Base-by-base conservation (phyloP, 1,284 basidiomycete species). In the Salmacisia buchloeana region DNA sequence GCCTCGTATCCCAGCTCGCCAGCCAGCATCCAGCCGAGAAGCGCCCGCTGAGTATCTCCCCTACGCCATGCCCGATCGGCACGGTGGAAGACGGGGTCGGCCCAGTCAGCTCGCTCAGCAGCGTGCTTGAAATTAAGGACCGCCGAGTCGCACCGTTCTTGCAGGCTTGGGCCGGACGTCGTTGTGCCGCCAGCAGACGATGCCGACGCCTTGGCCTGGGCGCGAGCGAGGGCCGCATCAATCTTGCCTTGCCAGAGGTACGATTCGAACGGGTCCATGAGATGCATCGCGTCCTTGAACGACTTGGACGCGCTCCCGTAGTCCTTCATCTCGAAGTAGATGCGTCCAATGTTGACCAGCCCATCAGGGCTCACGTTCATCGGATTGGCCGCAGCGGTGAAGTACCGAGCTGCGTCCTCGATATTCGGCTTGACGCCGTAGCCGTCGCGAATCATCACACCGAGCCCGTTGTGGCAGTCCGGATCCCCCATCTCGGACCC, bases 391-490 rank as follows among this genome's bases (percentile, higher is more conserved):
- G 94, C 93, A n/a, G 84, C 83, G 45, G 83, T 83, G 76, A 97
- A 97, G 78, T 89, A 84, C 18, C 73, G 71, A 34, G 87, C 69
- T 0, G 92, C 89, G 76, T 86, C 88, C 9, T 72, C 74, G 9
- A 78, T 38, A 58, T 82, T 74, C 15, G 41, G 62, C 76, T 84
- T 84, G n/a, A 86, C 77, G 67, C 93, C 90, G 18, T 96, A 82
- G 0, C 92, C 94, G 75, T 98, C 93, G 52, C 93, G 85, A 81
- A 88, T 89, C 69, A 98, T 92, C 69, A 97, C 88, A 1, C 94
- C 96, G 21, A 98, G 82, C 0, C 88, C 89, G 76, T 96, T 96
- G 67, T 89, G 86, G 62, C 88, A 89, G 78, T 96, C 93, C 66
- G 88, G 85, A 72, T 97, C 92, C 34, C 87, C 88, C 29, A 68